These are phyloP conservation scores for Albatrellus sp. DNA, from an alignment of 1,284 basidiomycete genomes.

Conservation along the genomic window DNA sequence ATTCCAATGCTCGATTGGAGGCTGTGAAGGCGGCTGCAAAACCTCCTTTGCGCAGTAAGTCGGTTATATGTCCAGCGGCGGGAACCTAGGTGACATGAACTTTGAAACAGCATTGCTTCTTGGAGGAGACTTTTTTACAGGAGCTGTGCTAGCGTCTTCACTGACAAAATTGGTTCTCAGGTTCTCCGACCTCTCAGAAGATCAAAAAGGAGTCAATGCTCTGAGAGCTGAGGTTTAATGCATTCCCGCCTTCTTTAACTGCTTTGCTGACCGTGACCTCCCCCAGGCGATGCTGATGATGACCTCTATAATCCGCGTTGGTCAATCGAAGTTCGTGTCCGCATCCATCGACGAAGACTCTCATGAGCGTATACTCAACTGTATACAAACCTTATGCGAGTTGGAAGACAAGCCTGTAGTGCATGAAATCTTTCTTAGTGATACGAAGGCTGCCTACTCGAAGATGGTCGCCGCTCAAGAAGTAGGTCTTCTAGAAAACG, in stretches of 20 bases:
- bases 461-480: slow-evolving; percentile 93
- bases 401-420: slow-evolving; percentile 51
- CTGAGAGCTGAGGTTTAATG: slow-evolving; percentile 73
- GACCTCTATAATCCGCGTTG: slow-evolving; percentile 93
- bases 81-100: slow-evolving; percentile 1
- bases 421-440: slow-evolving; percentile 82
- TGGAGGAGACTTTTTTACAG: slow-evolving; percentile 96
- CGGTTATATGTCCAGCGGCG: background rate
- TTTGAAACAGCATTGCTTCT: slow-evolving; percentile 65
- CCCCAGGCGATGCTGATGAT: slow-evolving; percentile 93
- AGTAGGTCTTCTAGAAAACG: slow-evolving; percentile 26
- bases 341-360: slow-evolving; percentile 97
- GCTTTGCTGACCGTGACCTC: background rate
- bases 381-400: slow-evolving; percentile 86
- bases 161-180: slow-evolving; percentile 89
- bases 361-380: slow-evolving; percentile 92
- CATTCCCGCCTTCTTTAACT: background rate
- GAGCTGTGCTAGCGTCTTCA: slow-evolving; percentile 78
- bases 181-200: slow-evolving; percentile 51
- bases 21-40: slow-evolving; percentile 80
- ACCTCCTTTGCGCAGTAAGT: slow-evolving; percentile 75
- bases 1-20: slow-evolving; percentile 57
- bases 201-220: slow-evolving; percentile 52
- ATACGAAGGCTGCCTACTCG: slow-evolving; percentile 88
- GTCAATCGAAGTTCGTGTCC: slow-evolving; percentile 90